A percentile compares a stretch with the other conserved stretches of the same genome.
Conservation (phyloP, 495 filamentous ascomycete species). For the Xylaria nigripes region DNA sequence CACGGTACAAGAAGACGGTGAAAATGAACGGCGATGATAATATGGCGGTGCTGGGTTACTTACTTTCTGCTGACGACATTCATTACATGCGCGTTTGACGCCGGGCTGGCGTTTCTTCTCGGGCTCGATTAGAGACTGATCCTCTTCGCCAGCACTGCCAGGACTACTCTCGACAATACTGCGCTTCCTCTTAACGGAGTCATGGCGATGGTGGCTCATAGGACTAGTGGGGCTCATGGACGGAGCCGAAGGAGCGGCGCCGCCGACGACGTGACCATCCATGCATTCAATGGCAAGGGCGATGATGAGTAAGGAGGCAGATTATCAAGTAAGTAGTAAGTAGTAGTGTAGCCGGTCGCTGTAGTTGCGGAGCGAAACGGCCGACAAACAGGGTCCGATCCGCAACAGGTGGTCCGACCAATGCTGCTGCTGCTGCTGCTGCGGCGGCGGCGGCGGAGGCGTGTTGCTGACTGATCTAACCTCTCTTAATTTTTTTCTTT, state of each 20-base stretch:
- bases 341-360: background rate
- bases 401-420: constrained; percentile 8
- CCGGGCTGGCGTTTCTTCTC: constrained; percentile 61
- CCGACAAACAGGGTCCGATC: constrained; percentile 19
- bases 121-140: constrained; percentile 48
- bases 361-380: constrained; percentile 10
- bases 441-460: too few species aligned
- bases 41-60: constrained; percentile 18
- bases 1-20: background rate
- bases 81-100: constrained; percentile 86
- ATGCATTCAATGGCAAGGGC: constrained; percentile 28
- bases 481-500: background rate
- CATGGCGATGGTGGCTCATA: constrained; percentile 38
- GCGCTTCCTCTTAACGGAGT: constrained; percentile 40
- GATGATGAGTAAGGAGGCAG: constrained; percentile 3
- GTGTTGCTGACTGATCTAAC: constrained; percentile 15
- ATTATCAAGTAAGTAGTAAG: background rate
- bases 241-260: constrained; percentile 29
- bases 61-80: constrained; percentile 93
- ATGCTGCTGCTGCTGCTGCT: constrained; percentile 1
- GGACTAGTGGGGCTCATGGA: constrained; percentile 35
- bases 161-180: constrained; percentile 57
- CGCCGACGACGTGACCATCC: constrained; percentile 31
- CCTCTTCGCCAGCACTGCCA: constrained; percentile 56
- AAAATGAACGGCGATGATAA: background rate